These are phyloP conservation scores for Odontarrhena argentea DNA, from an alignment of 345 rosid species.

Conservation along the genomic window DNA sequence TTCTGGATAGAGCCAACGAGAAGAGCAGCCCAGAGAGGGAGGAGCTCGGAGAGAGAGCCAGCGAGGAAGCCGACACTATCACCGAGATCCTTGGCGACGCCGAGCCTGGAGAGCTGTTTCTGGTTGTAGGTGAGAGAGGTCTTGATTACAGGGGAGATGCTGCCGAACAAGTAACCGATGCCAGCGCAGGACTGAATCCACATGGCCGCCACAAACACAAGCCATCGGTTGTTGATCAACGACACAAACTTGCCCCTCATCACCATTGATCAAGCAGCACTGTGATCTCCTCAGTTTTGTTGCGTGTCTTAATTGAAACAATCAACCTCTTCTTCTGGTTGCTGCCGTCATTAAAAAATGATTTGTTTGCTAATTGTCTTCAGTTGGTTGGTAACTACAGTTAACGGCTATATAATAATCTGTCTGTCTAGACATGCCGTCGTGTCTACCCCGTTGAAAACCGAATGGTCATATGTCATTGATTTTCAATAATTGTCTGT, in stretches of 20 bases:
- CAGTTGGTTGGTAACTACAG: too few species aligned
- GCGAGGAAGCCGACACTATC: constrained; percentile 96
- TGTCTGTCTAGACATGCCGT: too few species aligned
- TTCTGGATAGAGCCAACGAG: constrained; percentile 91
- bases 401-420: too few species aligned
- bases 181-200: constrained; percentile 99
- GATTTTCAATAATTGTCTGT: too few species aligned
- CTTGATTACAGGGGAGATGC: constrained; percentile 95
- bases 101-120: constrained; percentile 75
- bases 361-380: too few species aligned
- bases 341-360: too few species aligned
- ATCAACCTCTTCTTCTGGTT: too few species aligned
- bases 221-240: constrained; percentile 84
- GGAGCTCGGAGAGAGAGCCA: constrained; percentile 75
- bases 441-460: not conserved
- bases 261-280: too few species aligned
- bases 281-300: too few species aligned
- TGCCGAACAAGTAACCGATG: constrained; percentile 87
- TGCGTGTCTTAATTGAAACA: too few species aligned
- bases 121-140: constrained; percentile 84
- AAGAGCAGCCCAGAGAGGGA: constrained; percentile 95
- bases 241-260: constrained; percentile 51
- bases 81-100: constrained; percentile 97
- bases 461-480: not conserved
- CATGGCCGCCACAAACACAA: constrained; percentile 97